phyloP scores from a whole-genome alignment of 805 yeast species.

The Cephaloascus fragrans region DNA sequence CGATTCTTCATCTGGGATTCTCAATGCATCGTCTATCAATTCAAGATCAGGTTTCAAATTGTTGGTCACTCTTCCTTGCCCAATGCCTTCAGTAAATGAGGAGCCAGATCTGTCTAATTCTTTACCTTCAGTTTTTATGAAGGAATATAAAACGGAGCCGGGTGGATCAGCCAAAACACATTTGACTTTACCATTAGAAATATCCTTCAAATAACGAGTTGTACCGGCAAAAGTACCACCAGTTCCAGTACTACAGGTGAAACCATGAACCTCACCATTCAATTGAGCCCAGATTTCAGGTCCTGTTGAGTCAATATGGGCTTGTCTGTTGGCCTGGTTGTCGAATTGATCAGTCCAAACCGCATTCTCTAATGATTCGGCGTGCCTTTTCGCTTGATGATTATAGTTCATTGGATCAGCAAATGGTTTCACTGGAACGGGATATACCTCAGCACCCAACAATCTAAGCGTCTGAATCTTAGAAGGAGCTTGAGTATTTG shows the following conservation, averaged over 20 bases:
- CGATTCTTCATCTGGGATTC: conserved; percentile 69
- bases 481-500: conserved; percentile 76
- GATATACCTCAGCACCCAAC: conserved; percentile 79
- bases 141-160: conserved; percentile 77
- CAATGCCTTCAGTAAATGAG: conserved; percentile 92
- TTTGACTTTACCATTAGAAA: conserved; percentile 51
- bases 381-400: conserved; percentile 81
- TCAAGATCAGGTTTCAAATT: conserved; percentile 68
- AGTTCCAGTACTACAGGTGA: conserved; percentile 87
- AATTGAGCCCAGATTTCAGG: conserved; percentile 89
- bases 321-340: conserved; percentile 77
- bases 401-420: conserved; percentile 80
- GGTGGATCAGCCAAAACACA: conserved; percentile 87
- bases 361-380: conserved; percentile 65
- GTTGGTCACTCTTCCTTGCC: conserved; percentile 87
- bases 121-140: conserved; percentile 61
- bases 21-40: conserved; percentile 70
- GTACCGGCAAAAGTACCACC: conserved; percentile 90
- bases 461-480: conserved; percentile 67
- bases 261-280: conserved; percentile 69
- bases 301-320: conserved; percentile 85
- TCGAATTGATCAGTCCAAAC: conserved; percentile 94
- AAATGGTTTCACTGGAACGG: conserved; percentile 81
- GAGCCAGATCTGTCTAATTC: conserved; percentile 66
- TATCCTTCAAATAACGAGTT: conserved; percentile 66